phyloP scores from a whole-genome alignment of 2,329 filamentous ascomycete species.

The Trichoderma breve region DNA sequence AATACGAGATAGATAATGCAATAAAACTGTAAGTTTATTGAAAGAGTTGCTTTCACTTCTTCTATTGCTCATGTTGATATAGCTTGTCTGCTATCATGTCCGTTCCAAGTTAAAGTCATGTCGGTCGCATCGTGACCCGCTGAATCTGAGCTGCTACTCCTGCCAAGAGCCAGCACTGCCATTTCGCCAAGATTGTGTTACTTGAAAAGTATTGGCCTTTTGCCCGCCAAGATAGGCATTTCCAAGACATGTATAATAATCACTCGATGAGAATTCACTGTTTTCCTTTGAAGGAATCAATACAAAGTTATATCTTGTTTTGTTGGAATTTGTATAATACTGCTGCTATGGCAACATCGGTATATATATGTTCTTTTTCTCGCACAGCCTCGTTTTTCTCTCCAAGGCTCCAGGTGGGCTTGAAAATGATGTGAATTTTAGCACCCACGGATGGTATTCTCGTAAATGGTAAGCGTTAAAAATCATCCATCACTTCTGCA shows the following conservation, averaged over 20 bases:
- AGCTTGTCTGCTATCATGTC: too few species aligned
- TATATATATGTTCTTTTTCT: too few species aligned
- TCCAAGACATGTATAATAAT: background rate
- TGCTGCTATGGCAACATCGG: background rate
- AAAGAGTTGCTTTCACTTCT: background rate
- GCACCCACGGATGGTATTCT: too few species aligned
- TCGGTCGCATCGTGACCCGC: background rate
- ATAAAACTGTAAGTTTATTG: background rate
- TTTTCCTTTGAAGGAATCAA: background rate
- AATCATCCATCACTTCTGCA: background rate
- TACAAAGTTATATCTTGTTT: background rate
- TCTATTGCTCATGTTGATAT: too few species aligned
- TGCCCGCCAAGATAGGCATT: background rate
- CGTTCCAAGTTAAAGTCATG: background rate
- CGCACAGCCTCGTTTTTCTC: too few species aligned
- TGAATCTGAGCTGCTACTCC: background rate
- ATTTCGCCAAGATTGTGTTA: background rate
- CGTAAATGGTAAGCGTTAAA: too few species aligned
- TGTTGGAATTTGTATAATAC: background rate
- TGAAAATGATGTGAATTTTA: background rate
- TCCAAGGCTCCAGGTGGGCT: too few species aligned
- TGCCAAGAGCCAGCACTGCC: constrained; percentile 8
- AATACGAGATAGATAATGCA: background rate
- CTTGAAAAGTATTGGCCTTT: background rate
- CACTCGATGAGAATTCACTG: background rate